Evolutionary conservation across 192 early-diverging fungal species (phyloP).

Genomic region (Dispira simplex): DNA sequence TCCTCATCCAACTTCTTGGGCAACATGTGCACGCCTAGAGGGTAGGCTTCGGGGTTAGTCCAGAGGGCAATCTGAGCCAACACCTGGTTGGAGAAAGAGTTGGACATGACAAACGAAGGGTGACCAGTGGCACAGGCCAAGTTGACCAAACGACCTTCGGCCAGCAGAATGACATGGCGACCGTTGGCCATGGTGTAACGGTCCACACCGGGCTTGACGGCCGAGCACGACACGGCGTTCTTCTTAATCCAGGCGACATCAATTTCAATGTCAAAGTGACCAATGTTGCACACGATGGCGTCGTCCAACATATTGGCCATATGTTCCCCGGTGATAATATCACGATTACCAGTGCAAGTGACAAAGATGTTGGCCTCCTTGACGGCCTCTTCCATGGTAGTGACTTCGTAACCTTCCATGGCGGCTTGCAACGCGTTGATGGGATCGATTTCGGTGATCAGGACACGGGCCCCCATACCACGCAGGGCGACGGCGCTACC

Average conservation of each 20-base stretch:
- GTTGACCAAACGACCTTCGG: constrained; percentile 99
- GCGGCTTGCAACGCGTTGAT: constrained; percentile 99
- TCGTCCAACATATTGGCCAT: constrained; percentile 94
- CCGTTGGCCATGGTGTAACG: constrained; percentile 84
- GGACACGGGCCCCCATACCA: constrained; percentile 96
- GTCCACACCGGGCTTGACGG: constrained; percentile 99
- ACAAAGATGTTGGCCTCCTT: constrained; percentile 93
- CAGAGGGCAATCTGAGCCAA: constrained; percentile 98
- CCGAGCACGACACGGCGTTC: constrained; percentile 73
- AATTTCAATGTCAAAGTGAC: constrained; percentile 98
- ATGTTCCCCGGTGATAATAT: constrained; percentile 91
- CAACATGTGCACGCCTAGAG: constrained; percentile 93
- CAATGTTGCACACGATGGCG: constrained; percentile 99
- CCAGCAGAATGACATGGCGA: constrained; percentile 91
- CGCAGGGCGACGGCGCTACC: constrained; percentile 94
- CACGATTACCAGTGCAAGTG: constrained; percentile 97
- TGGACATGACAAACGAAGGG: constrained; percentile 99
- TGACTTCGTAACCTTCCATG: constrained; percentile 99
- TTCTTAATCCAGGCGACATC: constrained; percentile 97
- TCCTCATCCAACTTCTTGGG: constrained; percentile 99
- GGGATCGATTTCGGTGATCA: constrained; percentile 96
- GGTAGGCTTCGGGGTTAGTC: constrained; percentile 75
- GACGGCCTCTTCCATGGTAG: constrained; percentile 95
- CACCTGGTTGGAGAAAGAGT: constrained; percentile 99
- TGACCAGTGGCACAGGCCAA: constrained; percentile 98